Evolutionary conservation across 2,329 filamentous ascomycete species (phyloP).

Genomic region (Cephalotrichum gorgonifer): DNA sequence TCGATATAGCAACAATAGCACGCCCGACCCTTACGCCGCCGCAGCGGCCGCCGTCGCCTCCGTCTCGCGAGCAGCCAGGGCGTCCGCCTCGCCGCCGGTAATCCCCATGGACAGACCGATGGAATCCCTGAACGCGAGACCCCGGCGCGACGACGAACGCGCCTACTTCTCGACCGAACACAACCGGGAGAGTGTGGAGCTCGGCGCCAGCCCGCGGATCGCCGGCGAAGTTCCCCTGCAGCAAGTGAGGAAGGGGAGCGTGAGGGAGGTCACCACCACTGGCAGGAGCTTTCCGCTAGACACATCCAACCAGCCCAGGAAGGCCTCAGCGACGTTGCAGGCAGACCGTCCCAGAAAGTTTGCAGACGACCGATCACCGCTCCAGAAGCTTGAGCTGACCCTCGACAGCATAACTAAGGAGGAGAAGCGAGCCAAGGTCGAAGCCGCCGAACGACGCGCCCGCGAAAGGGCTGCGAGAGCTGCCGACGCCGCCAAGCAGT

Average conservation of each 20-base stretch:
- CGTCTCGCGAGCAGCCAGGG: not conserved
- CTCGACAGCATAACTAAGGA: conserved; percentile 91
- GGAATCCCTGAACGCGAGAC: conserved; percentile 10
- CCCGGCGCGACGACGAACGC: conserved; percentile 11
- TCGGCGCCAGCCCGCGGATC: not conserved
- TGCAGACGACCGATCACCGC: conserved; percentile 75
- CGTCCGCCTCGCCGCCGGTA: not conserved
- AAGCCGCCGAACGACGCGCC: conserved; percentile 68
- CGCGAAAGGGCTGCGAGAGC: conserved; percentile 35
- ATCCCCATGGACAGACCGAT: not conserved
- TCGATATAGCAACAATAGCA: conserved; percentile 1
- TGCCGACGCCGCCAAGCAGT: conserved; percentile 7
- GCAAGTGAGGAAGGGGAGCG: conserved; percentile 5
- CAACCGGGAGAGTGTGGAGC: conserved; percentile 3
- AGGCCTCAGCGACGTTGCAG: conserved; percentile 25
- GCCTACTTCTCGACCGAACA: conserved; percentile 14
- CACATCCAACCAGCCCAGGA: conserved; percentile 20
- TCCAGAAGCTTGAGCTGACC: conserved; percentile 87
- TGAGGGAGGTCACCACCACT: not conserved
- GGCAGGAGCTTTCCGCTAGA: conserved; percentile 7
- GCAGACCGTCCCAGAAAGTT: conserved; percentile 45
- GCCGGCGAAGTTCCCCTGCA: conserved; percentile 3
- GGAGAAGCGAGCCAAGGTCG: conserved; percentile 76
- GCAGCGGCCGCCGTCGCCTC: not conserved
- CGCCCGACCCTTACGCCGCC: conserved; percentile 3